Base-by-base conservation (phyloP, 495 filamentous ascomycete species). In the Sporormia fimetaria region DNA sequence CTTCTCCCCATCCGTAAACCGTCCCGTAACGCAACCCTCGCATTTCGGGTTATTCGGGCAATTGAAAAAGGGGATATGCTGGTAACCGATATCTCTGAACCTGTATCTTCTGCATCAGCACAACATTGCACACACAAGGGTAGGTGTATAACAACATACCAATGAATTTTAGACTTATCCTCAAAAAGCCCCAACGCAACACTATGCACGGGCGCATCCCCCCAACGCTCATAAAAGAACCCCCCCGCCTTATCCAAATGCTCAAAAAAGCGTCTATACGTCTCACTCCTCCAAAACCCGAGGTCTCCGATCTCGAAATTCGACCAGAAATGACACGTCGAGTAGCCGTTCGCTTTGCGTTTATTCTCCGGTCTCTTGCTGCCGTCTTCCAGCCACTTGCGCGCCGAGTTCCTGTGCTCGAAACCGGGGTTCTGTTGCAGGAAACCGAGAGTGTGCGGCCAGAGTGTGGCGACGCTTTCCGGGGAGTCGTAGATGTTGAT, bases 271-370 rank as follows among this genome's bases (percentile, higher is more conserved):
- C 86, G 83, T 58, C 88, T 80, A 59, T 99, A 99, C 35, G 74
- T 70, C 59, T 87, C 75, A 52, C 86, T 81, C 8, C 92, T 71
- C 85, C 87, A 99, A 66, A 99, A 95, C 45, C 71, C 74, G 75
- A 99, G 76, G 58, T 94, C 87, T 23, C 76, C 92, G 52, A 99
- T 92, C 64, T 99, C 92, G 56, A 99, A 99, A 64, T 99, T 99
- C 43, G 77, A 86, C 92, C 92, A 99, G 69, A 99, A 99, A 63
- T 99, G 92, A 61, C 92, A 99, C n/a, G 92, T 98, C 8, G 83
- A 90, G 68, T 95, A 98, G 25, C 90, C 90, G 43, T 90, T 77
- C 21, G 85, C 87, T 33, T 76, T 73, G 14, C 65, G 46, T 52
- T 80, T 83, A 61, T 94, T 83, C 12, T 84, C 72, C 6, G 92